A percentile compares a stretch with the other conserved stretches of the same genome.
phyloP scores from a whole-genome alignment of 129 eudicot genomes.

The Oenanthe sinensis region DNA sequence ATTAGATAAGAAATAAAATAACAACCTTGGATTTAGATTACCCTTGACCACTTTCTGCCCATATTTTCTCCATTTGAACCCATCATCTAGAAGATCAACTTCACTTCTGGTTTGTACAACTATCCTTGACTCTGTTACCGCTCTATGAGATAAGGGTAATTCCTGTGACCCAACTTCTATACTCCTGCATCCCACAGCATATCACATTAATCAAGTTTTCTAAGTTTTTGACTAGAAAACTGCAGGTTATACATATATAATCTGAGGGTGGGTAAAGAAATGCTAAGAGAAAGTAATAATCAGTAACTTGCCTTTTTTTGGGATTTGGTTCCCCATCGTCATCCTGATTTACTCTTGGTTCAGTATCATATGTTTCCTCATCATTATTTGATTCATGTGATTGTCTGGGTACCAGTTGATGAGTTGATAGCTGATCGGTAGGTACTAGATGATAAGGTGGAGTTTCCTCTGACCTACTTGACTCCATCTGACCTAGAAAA shows the following conservation, averaged over 20 bases:
- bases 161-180: conserved; percentile 33
- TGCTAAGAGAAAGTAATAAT: not conserved
- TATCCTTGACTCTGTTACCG: conserved; percentile 69
- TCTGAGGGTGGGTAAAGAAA: not conserved
- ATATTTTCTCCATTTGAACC: conserved; percentile 94
- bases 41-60: conserved; percentile 99
- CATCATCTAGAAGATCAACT: conserved; percentile 95
- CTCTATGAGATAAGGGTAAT: conserved; percentile 35
- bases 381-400: conserved; percentile 15
- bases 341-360: conserved; percentile 31
- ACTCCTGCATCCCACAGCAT: conserved; percentile 37
- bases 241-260: not conserved
- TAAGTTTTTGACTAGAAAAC: not conserved
- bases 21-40: conserved; percentile 85
- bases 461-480: conserved; percentile 13
- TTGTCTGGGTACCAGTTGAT: conserved; percentile 26
- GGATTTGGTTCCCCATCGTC: conserved; percentile 66
- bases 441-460: conserved; percentile 17
- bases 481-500: conserved; percentile 15
- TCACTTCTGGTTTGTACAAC: conserved; percentile 94
- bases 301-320: conserved; percentile 60
- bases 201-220: conserved; percentile 12
- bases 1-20: not conserved
- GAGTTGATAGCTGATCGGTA: conserved; percentile 28
- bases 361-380: conserved; percentile 25